phyloP scores from a whole-genome alignment of 768 basidiomycete species.

The Tulasnella sp. region DNA sequence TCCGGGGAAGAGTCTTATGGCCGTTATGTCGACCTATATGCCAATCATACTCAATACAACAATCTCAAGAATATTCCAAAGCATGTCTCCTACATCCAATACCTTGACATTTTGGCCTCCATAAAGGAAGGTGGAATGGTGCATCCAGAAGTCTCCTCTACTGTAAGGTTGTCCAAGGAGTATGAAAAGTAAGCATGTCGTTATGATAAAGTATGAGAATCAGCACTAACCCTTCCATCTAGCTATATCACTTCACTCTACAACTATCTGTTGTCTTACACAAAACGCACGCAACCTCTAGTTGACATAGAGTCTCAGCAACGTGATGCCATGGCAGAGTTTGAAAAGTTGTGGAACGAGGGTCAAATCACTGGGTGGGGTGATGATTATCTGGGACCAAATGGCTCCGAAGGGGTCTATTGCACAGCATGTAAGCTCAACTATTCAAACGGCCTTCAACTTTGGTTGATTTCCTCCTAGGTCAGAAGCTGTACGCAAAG shows the following conservation, averaged over 20 bases:
- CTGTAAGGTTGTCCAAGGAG: constrained; percentile 55
- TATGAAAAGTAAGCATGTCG: constrained; percentile 57
- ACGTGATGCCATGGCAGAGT: constrained; percentile 49
- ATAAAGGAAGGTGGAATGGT: constrained; percentile 41
- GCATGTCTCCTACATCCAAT: constrained; percentile 82
- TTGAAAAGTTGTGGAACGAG: constrained; percentile 67
- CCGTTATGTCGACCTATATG: constrained; percentile 86
- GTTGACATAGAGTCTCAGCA: constrained; percentile 60
- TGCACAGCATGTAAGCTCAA: constrained; percentile 62
- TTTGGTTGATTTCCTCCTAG: constrained; percentile 29
- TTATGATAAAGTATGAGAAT: not conserved
- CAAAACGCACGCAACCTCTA: constrained; percentile 72
- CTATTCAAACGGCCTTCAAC: constrained; percentile 1
- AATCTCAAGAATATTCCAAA: constrained; percentile 79
- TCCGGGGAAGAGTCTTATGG: constrained; percentile 95
- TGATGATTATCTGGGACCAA: constrained; percentile 32
- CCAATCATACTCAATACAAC: constrained; percentile 74
- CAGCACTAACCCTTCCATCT: not conserved
- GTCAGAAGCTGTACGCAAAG: constrained; percentile 90
- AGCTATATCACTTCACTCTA: constrained; percentile 80
- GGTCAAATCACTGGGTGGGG: constrained; percentile 70
- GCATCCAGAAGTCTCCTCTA: constrained; percentile 56
- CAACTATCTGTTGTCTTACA: constrained; percentile 73
- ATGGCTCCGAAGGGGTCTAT: constrained; percentile 66
- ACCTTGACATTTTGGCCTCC: constrained; percentile 71